Evolutionary conservation across 352 stramenopile species (phyloP).

Genomic region (Pythium dissimile): DNA sequence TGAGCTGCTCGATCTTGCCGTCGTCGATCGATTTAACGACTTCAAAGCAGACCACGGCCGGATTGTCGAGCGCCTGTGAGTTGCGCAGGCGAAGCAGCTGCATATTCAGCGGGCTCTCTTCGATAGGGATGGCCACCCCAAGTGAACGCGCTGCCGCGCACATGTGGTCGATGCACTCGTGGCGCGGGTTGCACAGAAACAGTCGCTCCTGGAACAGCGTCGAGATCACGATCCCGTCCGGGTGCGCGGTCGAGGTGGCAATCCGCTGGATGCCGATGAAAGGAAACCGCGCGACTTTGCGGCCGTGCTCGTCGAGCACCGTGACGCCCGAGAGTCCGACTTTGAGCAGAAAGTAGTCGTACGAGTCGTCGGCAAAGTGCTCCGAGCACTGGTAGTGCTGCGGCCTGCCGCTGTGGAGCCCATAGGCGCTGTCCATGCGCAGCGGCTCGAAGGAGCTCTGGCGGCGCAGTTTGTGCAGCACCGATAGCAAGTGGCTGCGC

Average conservation of each 20-base stretch:
- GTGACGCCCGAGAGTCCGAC: slow-evolving; percentile 45
- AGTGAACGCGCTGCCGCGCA: slow-evolving; percentile 37
- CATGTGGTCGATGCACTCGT: slow-evolving; percentile 63
- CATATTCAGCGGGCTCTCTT: slow-evolving; percentile 36
- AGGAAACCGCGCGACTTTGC: slow-evolving; percentile 37
- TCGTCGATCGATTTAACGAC: slow-evolving; percentile 46
- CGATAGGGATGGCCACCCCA: slow-evolving; percentile 37
- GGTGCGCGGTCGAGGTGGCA: slow-evolving; percentile 36
- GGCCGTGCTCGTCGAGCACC: slow-evolving; percentile 50
- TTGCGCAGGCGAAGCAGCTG: slow-evolving; percentile 59
- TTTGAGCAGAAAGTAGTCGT: slow-evolving; percentile 48
- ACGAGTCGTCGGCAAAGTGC: slow-evolving; percentile 61
- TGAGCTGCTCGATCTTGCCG: slow-evolving; percentile 39
- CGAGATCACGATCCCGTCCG: slow-evolving; percentile 53
- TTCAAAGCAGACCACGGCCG: slow-evolving; percentile 63
- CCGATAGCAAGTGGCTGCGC: slow-evolving; percentile 48
- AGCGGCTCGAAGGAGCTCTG: slow-evolving; percentile 39
- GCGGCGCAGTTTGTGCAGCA: slow-evolving; percentile 43
- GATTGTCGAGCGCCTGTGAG: slow-evolving; percentile 47
- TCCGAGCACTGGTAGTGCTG: slow-evolving; percentile 60
- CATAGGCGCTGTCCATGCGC: slow-evolving; percentile 19
- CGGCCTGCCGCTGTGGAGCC: slow-evolving; percentile 17
- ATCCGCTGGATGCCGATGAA: slow-evolving; percentile 56
- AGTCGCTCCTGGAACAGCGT: slow-evolving; percentile 65
- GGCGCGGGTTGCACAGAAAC: slow-evolving; percentile 56